A percentile compares a stretch with the other conserved stretches of the same genome.
Conservation (phyloP, 1,139 yeast genomes). For the Debaryomyces fabryi region DNA sequence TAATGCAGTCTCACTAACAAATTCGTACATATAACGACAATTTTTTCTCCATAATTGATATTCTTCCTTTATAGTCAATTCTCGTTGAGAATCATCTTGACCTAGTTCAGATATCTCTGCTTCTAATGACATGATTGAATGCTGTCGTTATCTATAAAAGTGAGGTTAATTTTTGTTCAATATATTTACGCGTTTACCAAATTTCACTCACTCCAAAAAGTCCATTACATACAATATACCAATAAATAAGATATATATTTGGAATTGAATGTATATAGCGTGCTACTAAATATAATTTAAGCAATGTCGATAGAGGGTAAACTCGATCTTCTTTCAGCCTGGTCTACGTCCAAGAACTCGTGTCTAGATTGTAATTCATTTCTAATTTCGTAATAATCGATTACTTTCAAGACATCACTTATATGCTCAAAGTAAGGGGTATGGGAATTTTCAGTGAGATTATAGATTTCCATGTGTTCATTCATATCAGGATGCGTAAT, state of each 20-base stretch:
- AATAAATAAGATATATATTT: not conserved
- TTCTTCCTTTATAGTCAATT: constrained; percentile 61
- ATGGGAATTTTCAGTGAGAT: constrained; percentile 30
- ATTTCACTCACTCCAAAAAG: not conserved
- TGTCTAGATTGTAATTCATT: constrained; percentile 2
- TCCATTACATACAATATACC: not conserved
- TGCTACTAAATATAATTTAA: not conserved
- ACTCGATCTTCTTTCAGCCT: constrained; percentile 9
- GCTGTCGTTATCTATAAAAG: not conserved
- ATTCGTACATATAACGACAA: constrained; percentile 78
- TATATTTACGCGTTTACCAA: not conserved
- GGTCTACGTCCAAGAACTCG: constrained; percentile 9
- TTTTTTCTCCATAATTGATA: constrained; percentile 79
- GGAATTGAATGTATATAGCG: not conserved
- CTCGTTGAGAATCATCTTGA: constrained; percentile 22
- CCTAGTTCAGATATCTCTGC: not conserved
- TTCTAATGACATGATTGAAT: constrained; percentile 9
- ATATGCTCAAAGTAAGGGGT: constrained; percentile 45
- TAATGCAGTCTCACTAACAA: constrained; percentile 75
- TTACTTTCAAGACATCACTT: constrained; percentile 44
- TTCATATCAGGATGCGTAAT: constrained; percentile 11
- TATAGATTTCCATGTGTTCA: constrained; percentile 20
- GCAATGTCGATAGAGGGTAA: constrained; percentile 3
- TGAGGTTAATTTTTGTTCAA: not conserved
- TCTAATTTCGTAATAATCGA: constrained; percentile 38